A percentile compares a stretch with the other conserved stretches of the same genome.
Evolutionary conservation across 106 monocot genomes (phyloP).

Genomic region (Alisma plantagoaquatica): DNA sequence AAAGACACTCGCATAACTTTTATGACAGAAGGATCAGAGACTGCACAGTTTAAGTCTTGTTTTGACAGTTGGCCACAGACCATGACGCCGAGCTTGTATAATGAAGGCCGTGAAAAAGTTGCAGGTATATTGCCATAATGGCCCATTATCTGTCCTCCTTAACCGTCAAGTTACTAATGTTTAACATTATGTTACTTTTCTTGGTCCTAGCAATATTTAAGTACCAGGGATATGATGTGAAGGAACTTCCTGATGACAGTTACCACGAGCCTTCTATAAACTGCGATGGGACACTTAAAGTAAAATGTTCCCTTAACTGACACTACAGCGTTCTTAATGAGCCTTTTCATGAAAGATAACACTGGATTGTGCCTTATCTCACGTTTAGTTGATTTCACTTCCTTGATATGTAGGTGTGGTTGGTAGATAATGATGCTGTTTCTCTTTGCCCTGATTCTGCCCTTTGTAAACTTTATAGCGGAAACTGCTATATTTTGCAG

Average conservation of each 20-base stretch:
- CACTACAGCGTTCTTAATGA: not conserved
- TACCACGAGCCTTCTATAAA: slow-evolving; percentile 19
- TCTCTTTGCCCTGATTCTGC: slow-evolving; percentile 19
- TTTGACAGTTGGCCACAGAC: slow-evolving; percentile 40
- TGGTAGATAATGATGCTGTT: slow-evolving; percentile 20
- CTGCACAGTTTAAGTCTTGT: slow-evolving; percentile 30
- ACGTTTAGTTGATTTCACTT: not conserved
- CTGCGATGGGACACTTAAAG: slow-evolving; percentile 30
- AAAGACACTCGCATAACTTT: slow-evolving; percentile 17
- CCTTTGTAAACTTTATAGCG: slow-evolving; percentile 33
- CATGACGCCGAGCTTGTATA: slow-evolving; percentile 26
- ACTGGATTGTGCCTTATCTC: not conserved
- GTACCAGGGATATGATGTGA: slow-evolving; percentile 42
- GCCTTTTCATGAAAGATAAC: not conserved
- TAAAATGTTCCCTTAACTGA: slow-evolving; percentile 8
- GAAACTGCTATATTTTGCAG: slow-evolving; percentile 41
- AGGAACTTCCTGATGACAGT: slow-evolving; percentile 35
- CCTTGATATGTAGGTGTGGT: slow-evolving; percentile 56
- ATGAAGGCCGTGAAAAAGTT: slow-evolving; percentile 45
- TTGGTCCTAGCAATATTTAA: slow-evolving; percentile 38
- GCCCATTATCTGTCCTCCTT: not conserved
- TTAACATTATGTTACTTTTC: not conserved
- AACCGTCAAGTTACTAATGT: too few relatives aligned
- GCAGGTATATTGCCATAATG: slow-evolving; percentile 27
- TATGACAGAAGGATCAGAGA: slow-evolving; percentile 47